Conservation (phyloP, 495 filamentous ascomycete species). For the Elaphomyces granulatus region DNA sequence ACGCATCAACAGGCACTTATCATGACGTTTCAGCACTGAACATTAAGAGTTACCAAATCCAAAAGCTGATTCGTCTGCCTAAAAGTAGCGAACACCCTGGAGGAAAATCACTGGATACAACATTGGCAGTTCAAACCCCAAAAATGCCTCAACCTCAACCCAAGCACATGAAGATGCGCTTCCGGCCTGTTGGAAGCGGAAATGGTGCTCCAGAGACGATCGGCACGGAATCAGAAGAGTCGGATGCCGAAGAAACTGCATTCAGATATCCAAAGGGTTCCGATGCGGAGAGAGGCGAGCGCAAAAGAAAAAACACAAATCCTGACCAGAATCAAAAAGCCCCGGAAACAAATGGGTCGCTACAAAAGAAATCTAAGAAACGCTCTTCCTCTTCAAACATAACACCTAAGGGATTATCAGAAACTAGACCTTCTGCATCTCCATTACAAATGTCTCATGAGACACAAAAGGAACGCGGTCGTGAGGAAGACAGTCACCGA, state of each 20-base stretch:
- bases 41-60: constrained; percentile 31
- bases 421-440: not conserved
- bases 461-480: too few relatives aligned
- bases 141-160: constrained; percentile 34
- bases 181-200: constrained; percentile 38
- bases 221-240: constrained; percentile 34
- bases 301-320: constrained; percentile 29
- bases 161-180: constrained; percentile 47
- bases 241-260: constrained; percentile 26
- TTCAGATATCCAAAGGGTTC: constrained; percentile 20
- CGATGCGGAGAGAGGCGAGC: constrained; percentile 20
- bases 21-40: constrained; percentile 14
- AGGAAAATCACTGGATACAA: constrained; percentile 18
- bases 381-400: constrained; percentile 13
- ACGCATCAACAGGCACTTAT: constrained; percentile 23
- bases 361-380: constrained; percentile 34
- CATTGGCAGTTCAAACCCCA: constrained; percentile 24
- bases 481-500: too few relatives aligned
- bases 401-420: not conserved
- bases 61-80: constrained; percentile 29
- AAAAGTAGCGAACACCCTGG: constrained; percentile 17
- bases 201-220: constrained; percentile 29
- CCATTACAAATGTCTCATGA: too few relatives aligned
- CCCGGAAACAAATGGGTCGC: constrained; percentile 32
- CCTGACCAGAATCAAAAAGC: constrained; percentile 12